A percentile compares a stretch with the other conserved stretches of the same genome.
Evolutionary conservation across 352 stramenopile genomes (phyloP).

Genomic region (Blastocystis sp.): DNA sequence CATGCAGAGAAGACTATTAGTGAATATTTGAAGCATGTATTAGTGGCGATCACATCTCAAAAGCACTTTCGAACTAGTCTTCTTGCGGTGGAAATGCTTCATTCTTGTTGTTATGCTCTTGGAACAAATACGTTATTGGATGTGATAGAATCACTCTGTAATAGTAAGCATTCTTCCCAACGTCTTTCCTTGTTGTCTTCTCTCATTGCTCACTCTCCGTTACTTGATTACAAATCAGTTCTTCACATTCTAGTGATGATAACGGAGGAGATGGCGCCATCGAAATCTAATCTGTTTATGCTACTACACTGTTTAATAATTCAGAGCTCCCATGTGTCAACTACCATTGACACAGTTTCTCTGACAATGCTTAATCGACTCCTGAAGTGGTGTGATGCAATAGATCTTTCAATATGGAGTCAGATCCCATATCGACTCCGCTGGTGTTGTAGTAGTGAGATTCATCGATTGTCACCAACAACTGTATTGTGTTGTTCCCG

Average conservation of each 20-base stretch:
- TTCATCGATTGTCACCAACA: neutral
- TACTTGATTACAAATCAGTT: neutral
- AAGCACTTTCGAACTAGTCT: neutral
- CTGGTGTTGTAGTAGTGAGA: neutral
- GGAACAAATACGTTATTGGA: neutral
- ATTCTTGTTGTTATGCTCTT: neutral
- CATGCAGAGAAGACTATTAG: neutral
- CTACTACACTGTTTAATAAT: neutral
- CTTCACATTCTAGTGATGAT: neutral
- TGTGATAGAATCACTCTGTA: slow-evolving; percentile 14
- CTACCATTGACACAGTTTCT: neutral
- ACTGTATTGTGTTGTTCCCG: neutral
- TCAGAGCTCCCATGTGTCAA: neutral
- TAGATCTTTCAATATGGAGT: neutral
- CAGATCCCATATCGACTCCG: neutral
- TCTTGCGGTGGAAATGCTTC: neutral
- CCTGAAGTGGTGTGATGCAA: neutral
- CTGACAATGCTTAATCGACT: neutral
- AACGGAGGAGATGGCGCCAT: neutral
- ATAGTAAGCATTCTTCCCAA: neutral
- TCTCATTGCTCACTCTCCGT: neutral
- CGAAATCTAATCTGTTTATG: neutral
- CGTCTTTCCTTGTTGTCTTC: neutral
- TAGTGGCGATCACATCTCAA: neutral
- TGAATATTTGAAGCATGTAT: neutral